These are phyloP conservation scores for Copromyces sp. DNA, from an alignment of 495 filamentous ascomycete species.

Conservation along the genomic window DNA sequence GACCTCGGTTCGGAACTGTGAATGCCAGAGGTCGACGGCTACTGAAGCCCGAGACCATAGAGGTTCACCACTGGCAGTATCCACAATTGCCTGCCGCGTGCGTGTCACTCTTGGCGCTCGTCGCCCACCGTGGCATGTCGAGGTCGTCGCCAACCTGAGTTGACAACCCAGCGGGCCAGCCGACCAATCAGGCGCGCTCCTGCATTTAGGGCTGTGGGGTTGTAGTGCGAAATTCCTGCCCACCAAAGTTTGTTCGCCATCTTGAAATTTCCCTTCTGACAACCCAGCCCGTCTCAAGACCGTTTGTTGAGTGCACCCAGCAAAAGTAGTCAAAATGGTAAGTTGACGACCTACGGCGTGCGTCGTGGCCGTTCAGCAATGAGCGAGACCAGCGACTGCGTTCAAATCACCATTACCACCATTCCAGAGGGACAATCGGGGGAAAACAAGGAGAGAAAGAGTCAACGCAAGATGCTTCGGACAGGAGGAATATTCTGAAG, in stretches of 20 bases:
- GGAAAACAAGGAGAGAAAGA: constrained; percentile 29
- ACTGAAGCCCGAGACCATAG: not conserved
- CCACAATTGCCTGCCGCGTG: not conserved
- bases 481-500: constrained; percentile 63
- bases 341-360: constrained; percentile 25
- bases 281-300: constrained; percentile 25
- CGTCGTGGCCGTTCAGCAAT: not conserved
- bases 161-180: not conserved
- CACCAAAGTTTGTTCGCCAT: constrained; percentile 21
- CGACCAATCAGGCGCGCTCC: not conserved
- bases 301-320: constrained; percentile 20
- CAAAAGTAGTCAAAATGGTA: constrained; percentile 50
- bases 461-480: constrained; percentile 98
- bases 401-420: constrained; percentile 1
- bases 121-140: not conserved
- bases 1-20: not conserved
- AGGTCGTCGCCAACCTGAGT: constrained; percentile 14
- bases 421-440: not conserved
- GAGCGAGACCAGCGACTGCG: not conserved
- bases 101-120: not conserved
- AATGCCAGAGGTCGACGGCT: not conserved
- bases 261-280: constrained; percentile 18
- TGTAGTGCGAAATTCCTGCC: constrained; percentile 24
- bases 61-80: not conserved
- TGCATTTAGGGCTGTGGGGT: constrained; percentile 25